Conservation (phyloP, 495 filamentous ascomycete species). For the Penicillium crystallinum region DNA sequence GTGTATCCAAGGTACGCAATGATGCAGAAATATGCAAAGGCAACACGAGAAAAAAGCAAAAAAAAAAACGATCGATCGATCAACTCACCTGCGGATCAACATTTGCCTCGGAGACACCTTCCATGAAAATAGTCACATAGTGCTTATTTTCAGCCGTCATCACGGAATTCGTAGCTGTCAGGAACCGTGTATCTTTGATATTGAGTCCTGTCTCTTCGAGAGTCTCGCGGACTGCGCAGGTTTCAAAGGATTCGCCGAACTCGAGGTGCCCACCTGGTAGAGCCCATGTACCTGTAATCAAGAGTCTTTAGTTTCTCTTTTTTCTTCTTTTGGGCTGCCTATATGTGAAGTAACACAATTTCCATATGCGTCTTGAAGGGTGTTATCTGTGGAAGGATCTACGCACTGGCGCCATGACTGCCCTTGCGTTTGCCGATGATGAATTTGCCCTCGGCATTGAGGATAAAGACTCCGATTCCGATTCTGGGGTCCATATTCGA, state of each 20-base stretch:
- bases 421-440: constrained; percentile 32
- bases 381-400: background rate
- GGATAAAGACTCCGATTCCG: constrained; percentile 31
- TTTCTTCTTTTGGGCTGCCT: background rate
- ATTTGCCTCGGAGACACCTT: constrained; percentile 36
- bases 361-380: background rate
- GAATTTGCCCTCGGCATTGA: constrained; percentile 27
- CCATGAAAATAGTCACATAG: constrained; percentile 63
- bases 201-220: constrained; percentile 62
- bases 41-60: background rate
- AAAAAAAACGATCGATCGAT: background rate
- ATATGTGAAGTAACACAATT: background rate
- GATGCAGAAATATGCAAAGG: background rate
- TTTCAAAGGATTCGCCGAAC: constrained; percentile 52
- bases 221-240: constrained; percentile 58
- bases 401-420: constrained; percentile 34
- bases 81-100: constrained; percentile 47
- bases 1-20: background rate
- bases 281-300: constrained; percentile 47
- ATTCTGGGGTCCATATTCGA: constrained; percentile 19
- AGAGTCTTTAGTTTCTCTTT: background rate
- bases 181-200: constrained; percentile 40
- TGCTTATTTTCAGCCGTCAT: constrained; percentile 51
- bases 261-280: constrained; percentile 69
- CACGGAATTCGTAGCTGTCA: constrained; percentile 57